Conservation (phyloP, 306 rosid species). For the Rosa lucieae region DNA sequence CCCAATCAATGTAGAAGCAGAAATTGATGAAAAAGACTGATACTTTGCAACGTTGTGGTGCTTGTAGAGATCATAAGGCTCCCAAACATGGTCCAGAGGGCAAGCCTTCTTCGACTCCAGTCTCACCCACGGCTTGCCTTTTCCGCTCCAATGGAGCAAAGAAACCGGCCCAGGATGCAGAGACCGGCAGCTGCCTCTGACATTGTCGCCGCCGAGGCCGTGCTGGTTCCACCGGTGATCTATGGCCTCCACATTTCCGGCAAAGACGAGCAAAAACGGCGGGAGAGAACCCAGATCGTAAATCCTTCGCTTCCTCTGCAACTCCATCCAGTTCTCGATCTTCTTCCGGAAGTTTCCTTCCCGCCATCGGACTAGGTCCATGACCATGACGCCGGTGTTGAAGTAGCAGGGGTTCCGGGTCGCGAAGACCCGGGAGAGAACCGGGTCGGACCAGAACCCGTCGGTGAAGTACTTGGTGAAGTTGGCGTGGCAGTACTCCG, state of each 20-base stretch:
- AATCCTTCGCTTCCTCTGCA: slow-evolving; percentile 69
- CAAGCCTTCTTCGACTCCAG: slow-evolving; percentile 70
- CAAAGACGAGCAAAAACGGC: slow-evolving; percentile 73
- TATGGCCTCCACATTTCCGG: slow-evolving; percentile 77
- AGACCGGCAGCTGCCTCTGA: slow-evolving; percentile 74
- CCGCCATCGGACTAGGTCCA: slow-evolving; percentile 77
- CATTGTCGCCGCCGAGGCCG: slow-evolving; percentile 91
- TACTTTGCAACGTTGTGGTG: slow-evolving; percentile 16
- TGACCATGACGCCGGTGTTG: slow-evolving; percentile 95
- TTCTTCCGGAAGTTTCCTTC: slow-evolving; percentile 62
- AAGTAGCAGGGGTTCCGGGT: slow-evolving; percentile 70
- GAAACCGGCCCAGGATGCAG: slow-evolving; percentile 94
- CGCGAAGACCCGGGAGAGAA: slow-evolving; percentile 58
- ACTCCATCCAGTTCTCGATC: slow-evolving; percentile 91
- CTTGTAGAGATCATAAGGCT: slow-evolving; percentile 82
- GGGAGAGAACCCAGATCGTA: slow-evolving; percentile 89
- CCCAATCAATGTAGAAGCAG: slow-evolving; percentile 44
- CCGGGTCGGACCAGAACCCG: slow-evolving; percentile 78
- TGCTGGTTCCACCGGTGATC: slow-evolving; percentile 96
- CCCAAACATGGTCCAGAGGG: slow-evolving; percentile 76
- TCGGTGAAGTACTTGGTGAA: slow-evolving; percentile 91
- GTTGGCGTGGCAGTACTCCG: slow-evolving; percentile 96
- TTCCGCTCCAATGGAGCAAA: slow-evolving; percentile 93
- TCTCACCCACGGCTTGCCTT: slow-evolving; percentile 97
- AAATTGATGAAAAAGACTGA: slow-evolving; percentile 21